Evolutionary conservation across 129 eudicot species (phyloP).

Genomic region (Chrysanthemum lavandulifolium): DNA sequence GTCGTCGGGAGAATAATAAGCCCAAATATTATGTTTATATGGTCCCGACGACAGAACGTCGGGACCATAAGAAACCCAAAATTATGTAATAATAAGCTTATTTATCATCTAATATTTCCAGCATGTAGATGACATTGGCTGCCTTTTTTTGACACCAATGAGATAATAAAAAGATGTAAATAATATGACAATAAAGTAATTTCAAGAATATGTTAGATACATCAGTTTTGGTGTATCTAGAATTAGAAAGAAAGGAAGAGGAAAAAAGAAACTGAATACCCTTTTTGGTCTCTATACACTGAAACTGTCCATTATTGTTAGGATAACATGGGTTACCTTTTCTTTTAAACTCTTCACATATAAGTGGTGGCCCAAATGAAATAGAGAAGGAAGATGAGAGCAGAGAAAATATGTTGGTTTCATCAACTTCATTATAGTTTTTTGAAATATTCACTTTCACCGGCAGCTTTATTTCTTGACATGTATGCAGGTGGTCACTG

Average conservation of each 20-base stretch:
- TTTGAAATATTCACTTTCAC: background rate
- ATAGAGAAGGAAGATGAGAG: background rate
- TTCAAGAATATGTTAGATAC: background rate
- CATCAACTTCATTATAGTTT: background rate
- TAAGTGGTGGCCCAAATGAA: conserved; percentile 5
- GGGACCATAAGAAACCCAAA: too few species aligned
- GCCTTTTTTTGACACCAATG: background rate
- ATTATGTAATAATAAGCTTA: too few species aligned
- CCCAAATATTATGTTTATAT: too few species aligned
- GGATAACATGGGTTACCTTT: conserved; percentile 16
- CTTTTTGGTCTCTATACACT: background rate
- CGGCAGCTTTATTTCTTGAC: conserved; percentile 14
- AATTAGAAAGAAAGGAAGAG: background rate
- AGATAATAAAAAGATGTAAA: conserved; percentile 1
- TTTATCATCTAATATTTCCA: too few species aligned
- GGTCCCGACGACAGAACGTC: too few species aligned
- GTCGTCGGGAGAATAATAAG: too few species aligned
- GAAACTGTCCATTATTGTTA: background rate
- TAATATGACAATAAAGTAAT: background rate
- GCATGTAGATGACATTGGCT: background rate
- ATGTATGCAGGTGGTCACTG: conserved; percentile 12
- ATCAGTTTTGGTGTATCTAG: background rate
- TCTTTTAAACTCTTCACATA: conserved; percentile 7
- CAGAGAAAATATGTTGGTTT: conserved; percentile 18
- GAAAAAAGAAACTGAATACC: background rate